Evolutionary conservation across 2,329 filamentous ascomycete species (phyloP).

Genomic region (Chrysoporthe austroafricana): DNA sequence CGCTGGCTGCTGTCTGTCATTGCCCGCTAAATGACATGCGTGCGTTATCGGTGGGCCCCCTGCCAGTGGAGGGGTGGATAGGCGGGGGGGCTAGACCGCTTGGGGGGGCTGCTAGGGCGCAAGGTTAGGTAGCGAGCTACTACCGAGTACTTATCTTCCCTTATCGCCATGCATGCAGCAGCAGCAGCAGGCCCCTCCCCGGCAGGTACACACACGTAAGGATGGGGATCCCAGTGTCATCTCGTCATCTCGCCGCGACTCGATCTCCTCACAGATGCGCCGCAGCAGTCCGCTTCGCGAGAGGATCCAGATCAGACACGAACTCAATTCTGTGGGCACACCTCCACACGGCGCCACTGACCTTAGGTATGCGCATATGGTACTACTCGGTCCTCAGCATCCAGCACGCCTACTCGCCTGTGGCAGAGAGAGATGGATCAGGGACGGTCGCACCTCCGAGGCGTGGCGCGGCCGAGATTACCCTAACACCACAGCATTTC

Average conservation of each 20-base stretch:
- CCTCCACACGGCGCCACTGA: no score
- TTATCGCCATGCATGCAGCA: conserved; percentile 1
- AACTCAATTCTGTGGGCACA: conserved; percentile 1
- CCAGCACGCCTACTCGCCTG: no score
- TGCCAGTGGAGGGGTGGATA: no score
- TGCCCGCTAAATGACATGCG: conserved; percentile 3
- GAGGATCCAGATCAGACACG: no score
- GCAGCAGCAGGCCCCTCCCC: not conserved
- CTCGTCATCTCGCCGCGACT: not conserved
- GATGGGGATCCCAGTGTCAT: not conserved
- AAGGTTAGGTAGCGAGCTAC: not conserved
- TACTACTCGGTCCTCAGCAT: no score
- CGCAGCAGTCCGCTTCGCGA: no score
- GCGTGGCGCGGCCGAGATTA: conserved; percentile 7
- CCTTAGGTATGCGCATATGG: no score
- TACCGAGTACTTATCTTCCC: not conserved
- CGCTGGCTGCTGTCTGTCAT: no score
- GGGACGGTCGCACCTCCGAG: not conserved
- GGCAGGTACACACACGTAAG: not conserved
- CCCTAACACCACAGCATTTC: conserved; percentile 5
- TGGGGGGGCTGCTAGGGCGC: not conserved
- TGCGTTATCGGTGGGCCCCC: conserved; percentile 17
- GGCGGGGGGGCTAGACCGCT: not conserved
- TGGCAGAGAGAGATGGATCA: no score
- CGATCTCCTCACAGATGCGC: no score